phyloP scores from a whole-genome alignment of 2,329 filamentous ascomycete genomes.

The Penicillium frequentans region DNA sequence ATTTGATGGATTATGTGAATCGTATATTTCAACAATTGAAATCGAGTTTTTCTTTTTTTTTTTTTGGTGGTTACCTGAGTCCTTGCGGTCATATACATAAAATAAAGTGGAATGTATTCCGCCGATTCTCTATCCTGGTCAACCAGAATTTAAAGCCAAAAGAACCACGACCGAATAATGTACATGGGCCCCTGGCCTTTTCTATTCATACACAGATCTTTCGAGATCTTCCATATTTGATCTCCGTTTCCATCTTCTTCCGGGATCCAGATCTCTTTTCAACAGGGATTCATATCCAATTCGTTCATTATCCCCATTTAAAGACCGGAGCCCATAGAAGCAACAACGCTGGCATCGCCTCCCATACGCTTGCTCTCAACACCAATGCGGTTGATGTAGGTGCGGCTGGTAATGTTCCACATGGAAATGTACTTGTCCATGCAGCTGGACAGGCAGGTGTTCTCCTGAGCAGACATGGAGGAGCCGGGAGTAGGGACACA shows the following conservation, averaged over 20 bases:
- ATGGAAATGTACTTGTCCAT: conserved; percentile 83
- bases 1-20: neutral
- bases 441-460: conserved; percentile 70
- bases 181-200: conserved; percentile 23
- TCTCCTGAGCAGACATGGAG: conserved; percentile 66
- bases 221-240: conserved; percentile 4
- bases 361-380: conserved; percentile 58
- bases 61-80: conserved; percentile 2
- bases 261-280: neutral
- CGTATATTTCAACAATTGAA: conserved; percentile 24
- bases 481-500: conserved; percentile 69
- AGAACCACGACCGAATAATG: conserved; percentile 21
- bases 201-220: conserved; percentile 24
- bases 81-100: conserved; percentile 15
- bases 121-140: conserved; percentile 6
- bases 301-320: neutral
- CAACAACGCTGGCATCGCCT: conserved; percentile 24
- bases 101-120: conserved; percentile 5
- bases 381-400: conserved; percentile 60
- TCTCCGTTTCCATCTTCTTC: neutral
- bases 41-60: conserved; percentile 18
- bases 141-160: conserved; percentile 3
- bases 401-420: conserved; percentile 72
- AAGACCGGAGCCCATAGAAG: conserved; percentile 15
- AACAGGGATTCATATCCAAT: neutral